phyloP scores from a whole-genome alignment of 2,329 filamentous ascomycete genomes.

The Ophiostoma angusticollis region DNA sequence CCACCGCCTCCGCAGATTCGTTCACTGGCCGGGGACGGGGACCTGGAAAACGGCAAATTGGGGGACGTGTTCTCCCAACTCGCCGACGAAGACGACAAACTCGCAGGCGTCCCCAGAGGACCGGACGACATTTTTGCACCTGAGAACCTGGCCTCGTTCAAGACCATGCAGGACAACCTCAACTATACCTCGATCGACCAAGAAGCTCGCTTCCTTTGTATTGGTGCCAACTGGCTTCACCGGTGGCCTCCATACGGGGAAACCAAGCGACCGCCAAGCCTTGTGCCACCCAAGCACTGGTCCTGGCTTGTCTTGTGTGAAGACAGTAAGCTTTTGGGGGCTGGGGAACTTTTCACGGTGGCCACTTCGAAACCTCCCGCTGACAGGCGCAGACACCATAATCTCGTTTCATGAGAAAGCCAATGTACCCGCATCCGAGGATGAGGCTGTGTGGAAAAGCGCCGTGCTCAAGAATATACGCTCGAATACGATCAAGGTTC shows the following conservation, averaged over 20 bases:
- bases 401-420: constrained; percentile 55
- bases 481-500: constrained; percentile 25
- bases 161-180: constrained; percentile 57
- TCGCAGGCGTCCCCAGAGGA: constrained; percentile 2
- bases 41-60: constrained; percentile 5
- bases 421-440: constrained; percentile 15
- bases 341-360: too few species aligned
- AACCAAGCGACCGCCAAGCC: constrained; percentile 20
- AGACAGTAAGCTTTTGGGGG: constrained; percentile 44
- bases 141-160: constrained; percentile 24
- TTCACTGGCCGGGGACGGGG: too few species aligned
- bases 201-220: constrained; percentile 51
- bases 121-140: not conserved
- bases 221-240: constrained; percentile 57
- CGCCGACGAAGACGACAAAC: not conserved
- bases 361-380: too few species aligned
- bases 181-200: constrained; percentile 64
- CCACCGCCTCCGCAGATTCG: too few species aligned
- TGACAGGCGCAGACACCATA: constrained; percentile 41
- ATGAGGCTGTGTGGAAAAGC: constrained; percentile 14
- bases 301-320: constrained; percentile 59
- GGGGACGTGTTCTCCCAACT: too few species aligned
- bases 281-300: constrained; percentile 39
- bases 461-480: constrained; percentile 24
- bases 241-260: constrained; percentile 16